phyloP scores from a whole-genome alignment of 2,329 filamentous ascomycete species.

The Pseudocercospora fijiensis region DNA sequence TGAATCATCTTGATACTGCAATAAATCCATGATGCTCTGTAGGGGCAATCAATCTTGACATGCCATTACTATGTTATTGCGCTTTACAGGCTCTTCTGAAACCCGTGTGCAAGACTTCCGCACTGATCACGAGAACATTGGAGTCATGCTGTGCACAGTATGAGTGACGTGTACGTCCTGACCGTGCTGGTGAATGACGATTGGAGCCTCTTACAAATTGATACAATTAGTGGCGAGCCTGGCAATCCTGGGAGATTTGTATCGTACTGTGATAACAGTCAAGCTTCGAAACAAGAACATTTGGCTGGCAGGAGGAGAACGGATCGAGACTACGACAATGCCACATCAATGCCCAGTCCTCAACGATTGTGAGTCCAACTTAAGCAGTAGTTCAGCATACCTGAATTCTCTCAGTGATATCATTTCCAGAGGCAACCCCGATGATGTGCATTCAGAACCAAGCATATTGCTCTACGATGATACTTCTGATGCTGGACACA shows the following conservation, averaged over 20 bases:
- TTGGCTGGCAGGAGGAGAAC: background rate
- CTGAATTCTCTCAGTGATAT: background rate
- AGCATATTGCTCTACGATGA: background rate
- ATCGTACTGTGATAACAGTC: background rate
- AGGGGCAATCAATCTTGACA: background rate
- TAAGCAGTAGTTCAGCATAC: background rate
- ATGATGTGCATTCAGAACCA: background rate
- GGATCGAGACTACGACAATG: background rate
- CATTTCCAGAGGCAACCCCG: background rate
- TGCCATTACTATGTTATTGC: background rate
- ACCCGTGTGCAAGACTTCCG: background rate
- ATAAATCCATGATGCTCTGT: background rate
- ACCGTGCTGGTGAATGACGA: background rate
- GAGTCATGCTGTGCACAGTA: background rate
- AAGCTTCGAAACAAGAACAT: background rate
- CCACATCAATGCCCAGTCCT: background rate
- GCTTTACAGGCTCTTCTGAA: background rate
- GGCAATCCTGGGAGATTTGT: background rate
- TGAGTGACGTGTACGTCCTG: background rate
- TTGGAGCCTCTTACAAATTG: background rate
- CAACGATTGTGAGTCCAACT: background rate
- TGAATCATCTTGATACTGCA: background rate
- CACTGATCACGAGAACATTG: background rate
- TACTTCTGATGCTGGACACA: background rate
- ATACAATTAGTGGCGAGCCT: background rate